A percentile compares a stretch with the other conserved stretches of the same genome.
phyloP scores from a whole-genome alignment of 345 rosid species.

The Lenwebbia sp. region DNA sequence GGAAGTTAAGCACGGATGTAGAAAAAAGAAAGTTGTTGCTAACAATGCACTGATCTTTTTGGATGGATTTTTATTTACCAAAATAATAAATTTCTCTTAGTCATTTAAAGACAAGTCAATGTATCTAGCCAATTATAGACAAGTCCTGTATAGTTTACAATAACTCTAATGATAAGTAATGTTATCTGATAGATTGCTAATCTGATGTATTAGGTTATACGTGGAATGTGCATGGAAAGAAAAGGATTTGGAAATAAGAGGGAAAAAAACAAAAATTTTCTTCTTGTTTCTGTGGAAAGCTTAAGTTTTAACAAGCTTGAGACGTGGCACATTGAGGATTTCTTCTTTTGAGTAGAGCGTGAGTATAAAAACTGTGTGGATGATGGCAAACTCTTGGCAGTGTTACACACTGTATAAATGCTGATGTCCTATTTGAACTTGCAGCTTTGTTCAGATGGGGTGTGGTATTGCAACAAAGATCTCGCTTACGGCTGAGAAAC shows the following conservation, averaged over 20 bases:
- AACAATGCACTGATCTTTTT: fast-evolving
- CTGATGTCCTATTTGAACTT: background rate
- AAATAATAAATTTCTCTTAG: background rate
- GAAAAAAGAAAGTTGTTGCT: background rate
- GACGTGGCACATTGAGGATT: background rate
- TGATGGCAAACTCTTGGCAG: background rate
- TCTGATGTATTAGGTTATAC: background rate
- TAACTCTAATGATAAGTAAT: background rate
- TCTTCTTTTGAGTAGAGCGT: background rate
- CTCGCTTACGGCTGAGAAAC: constrained; percentile 37
- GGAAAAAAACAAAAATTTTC: background rate
- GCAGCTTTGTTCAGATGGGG: constrained; percentile 74
- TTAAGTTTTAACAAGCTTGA: background rate
- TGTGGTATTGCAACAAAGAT: constrained; percentile 53
- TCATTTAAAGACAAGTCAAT: background rate
- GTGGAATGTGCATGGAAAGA: background rate
- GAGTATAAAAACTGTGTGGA: background rate
- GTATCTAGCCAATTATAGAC: background rate
- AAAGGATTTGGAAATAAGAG: background rate
- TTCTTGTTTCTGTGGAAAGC: background rate
- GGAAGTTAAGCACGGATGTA: background rate
- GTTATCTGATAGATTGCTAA: background rate
- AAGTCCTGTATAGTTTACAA: background rate
- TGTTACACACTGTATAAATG: background rate
- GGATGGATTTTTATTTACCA: background rate